These are phyloP conservation scores for Pugionium dolabratum DNA, from an alignment of 345 rosid species.

Conservation along the genomic window DNA sequence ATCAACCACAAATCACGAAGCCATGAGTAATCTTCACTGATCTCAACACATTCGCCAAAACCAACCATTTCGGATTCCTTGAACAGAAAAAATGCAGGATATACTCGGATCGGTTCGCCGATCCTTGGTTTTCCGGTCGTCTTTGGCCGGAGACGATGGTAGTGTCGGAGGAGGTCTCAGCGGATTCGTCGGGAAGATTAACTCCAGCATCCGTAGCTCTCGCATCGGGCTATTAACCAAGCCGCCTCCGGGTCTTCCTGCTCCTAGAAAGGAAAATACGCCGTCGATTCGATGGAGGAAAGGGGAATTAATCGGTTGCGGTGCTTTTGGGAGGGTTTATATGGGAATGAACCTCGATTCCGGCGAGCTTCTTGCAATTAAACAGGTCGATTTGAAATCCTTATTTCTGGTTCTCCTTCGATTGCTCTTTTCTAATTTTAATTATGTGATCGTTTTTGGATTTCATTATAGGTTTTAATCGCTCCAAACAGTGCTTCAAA, in stretches of 20 bases:
- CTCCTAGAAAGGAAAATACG: slow-evolving; percentile 43
- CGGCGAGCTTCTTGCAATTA: slow-evolving; percentile 74
- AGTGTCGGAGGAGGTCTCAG: slow-evolving; percentile 45
- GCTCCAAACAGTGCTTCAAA: slow-evolving; percentile 64
- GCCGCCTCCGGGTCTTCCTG: slow-evolving; percentile 52
- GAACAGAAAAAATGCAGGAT: slow-evolving; percentile 55
- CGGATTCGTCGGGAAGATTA: slow-evolving; percentile 66
- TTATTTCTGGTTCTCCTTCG: neutral
- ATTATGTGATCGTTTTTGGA: neutral
- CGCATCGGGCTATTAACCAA: slow-evolving; percentile 59
- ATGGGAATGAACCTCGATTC: slow-evolving; percentile 86
- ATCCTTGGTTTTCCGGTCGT: slow-evolving; percentile 67
- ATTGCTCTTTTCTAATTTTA: neutral
- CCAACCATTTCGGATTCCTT: neutral
- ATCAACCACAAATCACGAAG: slow-evolving; percentile 21
- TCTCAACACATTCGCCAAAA: slow-evolving; percentile 19
- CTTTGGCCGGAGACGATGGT: slow-evolving; percentile 50
- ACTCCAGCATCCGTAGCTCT: slow-evolving; percentile 73
- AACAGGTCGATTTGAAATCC: slow-evolving; percentile 49
- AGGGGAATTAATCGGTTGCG: slow-evolving; percentile 71
- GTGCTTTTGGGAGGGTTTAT: slow-evolving; percentile 71
- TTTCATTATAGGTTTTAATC: slow-evolving; percentile 53
- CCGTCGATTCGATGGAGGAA: slow-evolving; percentile 79
- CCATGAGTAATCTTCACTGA: slow-evolving; percentile 30
- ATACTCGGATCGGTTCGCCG: slow-evolving; percentile 86